Percentiles rank a stretch among this genome's conserved stretches.
phyloP scores from a whole-genome alignment of 306 rosid species.

The Medicago truncatula region DNA sequence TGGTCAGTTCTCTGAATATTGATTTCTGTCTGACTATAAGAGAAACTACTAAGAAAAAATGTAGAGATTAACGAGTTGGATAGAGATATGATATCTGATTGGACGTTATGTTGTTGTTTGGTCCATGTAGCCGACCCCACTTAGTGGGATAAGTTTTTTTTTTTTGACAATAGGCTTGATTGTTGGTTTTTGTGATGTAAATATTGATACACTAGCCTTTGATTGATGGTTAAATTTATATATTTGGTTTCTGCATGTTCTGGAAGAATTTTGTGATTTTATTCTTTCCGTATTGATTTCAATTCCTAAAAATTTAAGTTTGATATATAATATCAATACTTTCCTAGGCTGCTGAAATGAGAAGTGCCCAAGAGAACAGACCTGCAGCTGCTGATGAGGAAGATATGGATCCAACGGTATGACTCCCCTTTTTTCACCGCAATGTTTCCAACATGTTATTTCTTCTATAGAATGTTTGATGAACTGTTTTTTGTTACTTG shows the following conservation, averaged over 20 bases:
- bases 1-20: no score
- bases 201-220: no score
- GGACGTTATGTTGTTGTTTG: no score
- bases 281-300: constrained; percentile 10
- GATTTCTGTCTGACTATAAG: no score
- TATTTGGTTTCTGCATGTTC: background rate
- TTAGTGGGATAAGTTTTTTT: no score
- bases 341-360: constrained; percentile 62
- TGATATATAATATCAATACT: background rate
- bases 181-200: no score
- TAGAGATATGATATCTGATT: no score
- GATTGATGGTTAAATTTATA: no score
- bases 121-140: no score
- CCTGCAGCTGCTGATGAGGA: constrained; percentile 47
- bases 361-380: constrained; percentile 59
- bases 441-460: constrained; percentile 4
- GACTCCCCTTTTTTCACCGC: background rate
- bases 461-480: background rate
- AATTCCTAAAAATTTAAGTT: background rate
- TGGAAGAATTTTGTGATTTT: background rate
- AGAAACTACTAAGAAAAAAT: no score
- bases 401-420: constrained; percentile 91
- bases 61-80: no score
- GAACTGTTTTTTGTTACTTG: background rate
- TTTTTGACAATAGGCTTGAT: no score